Evolutionary conservation across 805 yeast species (phyloP), one percentile per base, ranked within the genome.

Genomic region (Monosporozyma siamensis): DNA sequence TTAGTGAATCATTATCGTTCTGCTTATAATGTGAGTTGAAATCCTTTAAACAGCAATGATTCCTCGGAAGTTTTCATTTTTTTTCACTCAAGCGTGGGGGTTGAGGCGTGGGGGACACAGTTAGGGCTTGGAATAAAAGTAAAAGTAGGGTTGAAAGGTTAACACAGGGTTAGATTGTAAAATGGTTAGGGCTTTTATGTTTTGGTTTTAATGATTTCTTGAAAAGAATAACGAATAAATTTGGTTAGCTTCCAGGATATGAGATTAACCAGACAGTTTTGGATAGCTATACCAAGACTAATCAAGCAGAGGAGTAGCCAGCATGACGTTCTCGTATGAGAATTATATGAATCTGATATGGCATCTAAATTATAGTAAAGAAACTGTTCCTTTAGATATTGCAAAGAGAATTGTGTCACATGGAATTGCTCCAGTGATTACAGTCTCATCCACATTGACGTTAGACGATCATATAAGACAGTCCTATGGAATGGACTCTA

Each of bases 351-450:
- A 47, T 51, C 52, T 42, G 52, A 55, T 44, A 57, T 58, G 63
- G 38, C 63, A 61, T 46, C 42, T 55, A 39, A 58, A 57, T 17
- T 48, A 48, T 34, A 46, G 46, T 14, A 34, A 48, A 23, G 61
- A 61, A 34, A 51, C 49, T 11, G 57, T 59, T 6, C 63, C 64
- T 4, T 48, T 51, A 32, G 64, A 61, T 31, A 58, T 59, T 21
- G 54, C 64, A 12, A 58, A 52, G 44, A 49, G 59, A 31, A 54
- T 61, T 20, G 50, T 60, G 7, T 55, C 58, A 11, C 55, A 58
- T 48, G 61, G 64, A 1, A 53, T 61, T 24, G 55, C 66, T 9
- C 66, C 66, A 4, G 58, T 60, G 11, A 56, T 61, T 11, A 52
- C 63, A 3, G 61, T 61, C 1, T 50, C 57, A 4, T 55, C 63